A percentile compares a stretch with the other conserved stretches of the same genome.
These are phyloP conservation scores for Ceriops decandra DNA, from an alignment of 345 rosid species.

Conservation along the genomic window DNA sequence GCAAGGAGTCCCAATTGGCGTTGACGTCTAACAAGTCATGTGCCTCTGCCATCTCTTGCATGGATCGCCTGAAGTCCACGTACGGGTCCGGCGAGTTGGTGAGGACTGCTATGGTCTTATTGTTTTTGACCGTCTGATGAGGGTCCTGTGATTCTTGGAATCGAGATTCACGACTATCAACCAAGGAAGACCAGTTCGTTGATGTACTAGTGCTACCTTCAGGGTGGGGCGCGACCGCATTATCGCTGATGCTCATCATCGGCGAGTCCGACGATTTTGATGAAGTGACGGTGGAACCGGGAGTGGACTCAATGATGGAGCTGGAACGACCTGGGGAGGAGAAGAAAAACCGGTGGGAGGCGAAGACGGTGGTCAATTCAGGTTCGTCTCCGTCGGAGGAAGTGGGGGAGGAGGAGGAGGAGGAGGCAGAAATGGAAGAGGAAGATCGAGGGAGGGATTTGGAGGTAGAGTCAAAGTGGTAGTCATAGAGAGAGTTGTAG, in stretches of 20 bases:
- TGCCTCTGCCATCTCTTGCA: conserved; percentile 98
- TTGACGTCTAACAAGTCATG: conserved; percentile 45
- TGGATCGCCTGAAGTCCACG: conserved; percentile 77
- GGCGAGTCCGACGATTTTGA: conserved; percentile 22
- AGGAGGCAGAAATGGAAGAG: not conserved
- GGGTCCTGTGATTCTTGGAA: not conserved
- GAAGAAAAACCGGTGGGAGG: conserved; percentile 90
- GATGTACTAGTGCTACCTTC: not conserved
- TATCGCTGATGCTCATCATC: not conserved
- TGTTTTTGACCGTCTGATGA: conserved; percentile 23
- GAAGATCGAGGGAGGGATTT: conserved; percentile 4
- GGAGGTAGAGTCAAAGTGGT: conserved; percentile 20
- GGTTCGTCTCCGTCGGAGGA: conserved; percentile 37
- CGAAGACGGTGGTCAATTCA: conserved; percentile 61
- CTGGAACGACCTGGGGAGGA: conserved; percentile 85
- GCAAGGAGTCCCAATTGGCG: conserved; percentile 66
- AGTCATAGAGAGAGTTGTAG: conserved; percentile 45
- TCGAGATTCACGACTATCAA: not conserved
- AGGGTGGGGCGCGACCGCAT: not conserved
- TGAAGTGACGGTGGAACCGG: conserved; percentile 23
- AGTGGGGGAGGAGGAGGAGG: conserved; percentile 17
- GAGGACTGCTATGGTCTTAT: conserved; percentile 43
- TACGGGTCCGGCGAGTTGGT: conserved; percentile 82
- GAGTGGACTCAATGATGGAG: conserved; percentile 68
- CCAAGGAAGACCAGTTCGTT: not conserved